Base-by-base conservation (phyloP, 805 yeast genomes). In the Maudiozyma turicensis region DNA sequence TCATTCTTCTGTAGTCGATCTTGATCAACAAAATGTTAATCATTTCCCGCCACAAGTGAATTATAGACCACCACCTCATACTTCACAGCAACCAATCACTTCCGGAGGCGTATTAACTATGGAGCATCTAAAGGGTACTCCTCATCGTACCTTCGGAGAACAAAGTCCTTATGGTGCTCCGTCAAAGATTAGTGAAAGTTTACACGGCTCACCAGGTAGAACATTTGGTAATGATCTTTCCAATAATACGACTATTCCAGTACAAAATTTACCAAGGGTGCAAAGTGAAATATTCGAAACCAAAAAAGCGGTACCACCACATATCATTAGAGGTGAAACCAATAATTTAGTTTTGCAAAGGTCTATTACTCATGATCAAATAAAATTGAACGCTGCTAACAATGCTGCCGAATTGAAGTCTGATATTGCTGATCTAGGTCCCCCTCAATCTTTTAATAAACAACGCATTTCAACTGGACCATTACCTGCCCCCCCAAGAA, bases 1-100 rank as follows among this genome's bases (percentile, higher is more conserved):
- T 55, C 77, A 70, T 39, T 70, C 74, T 1, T 74, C 80, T 2
- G 62, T 60, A 26, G 48, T 66, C 20, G 77, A 75, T 53, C 54
- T 67, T 20, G 48, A 57, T 11, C 63, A 62, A 42, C 58, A 49
- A n/a, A 46, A 53, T 34, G 54, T 60, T 39, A 56, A 60, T 6
- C 62, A 64, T 15, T 57, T 49, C 33, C 55, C 54, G 15, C 49
- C 46, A 11, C 51, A 48, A 31, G 13, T 31, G 7, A 45, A 49
- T 28, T 44, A 45, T 31, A 40, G 45, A 1, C 35, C 26, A 14
- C 11, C 35, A 3, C 37, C 35, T n/a, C 15, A 14, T 8, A 8
- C 29, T 5, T 28, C 15, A 2, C 9, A 31, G 4, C 20, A n/a
- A 2, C 5, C n/a, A 1, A 8, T 35, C 1, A 30, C 46, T 3